phyloP scores from a whole-genome alignment of 2,329 filamentous ascomycete genomes.

The Alternaria conjuncta region DNA sequence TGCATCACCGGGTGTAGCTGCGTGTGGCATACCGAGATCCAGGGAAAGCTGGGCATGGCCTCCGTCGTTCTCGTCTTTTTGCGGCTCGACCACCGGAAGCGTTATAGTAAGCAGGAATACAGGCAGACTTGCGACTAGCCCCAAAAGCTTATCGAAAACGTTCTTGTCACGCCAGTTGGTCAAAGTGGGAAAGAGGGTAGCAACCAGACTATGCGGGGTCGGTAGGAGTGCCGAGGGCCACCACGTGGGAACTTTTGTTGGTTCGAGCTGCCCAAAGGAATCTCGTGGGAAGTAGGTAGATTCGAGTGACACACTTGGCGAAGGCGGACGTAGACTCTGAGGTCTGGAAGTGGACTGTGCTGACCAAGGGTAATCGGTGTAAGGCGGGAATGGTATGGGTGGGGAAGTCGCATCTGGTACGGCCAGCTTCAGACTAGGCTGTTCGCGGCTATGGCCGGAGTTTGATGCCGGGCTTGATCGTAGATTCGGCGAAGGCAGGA shows the following conservation, averaged over 20 bases:
- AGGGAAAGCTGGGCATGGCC: slow-evolving; percentile 26
- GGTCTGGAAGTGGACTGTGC: slow-evolving; percentile 54
- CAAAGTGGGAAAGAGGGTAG: slow-evolving; percentile 86
- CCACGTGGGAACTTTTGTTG: slow-evolving; percentile 65
- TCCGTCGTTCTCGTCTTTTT: slow-evolving; percentile 51
- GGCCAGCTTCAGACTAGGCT: slow-evolving; percentile 49
- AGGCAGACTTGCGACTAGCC: slow-evolving; percentile 82
- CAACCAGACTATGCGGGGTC: slow-evolving; percentile 71
- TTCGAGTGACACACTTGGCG: slow-evolving; percentile 57
- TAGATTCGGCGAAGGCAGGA: slow-evolving; percentile 30
- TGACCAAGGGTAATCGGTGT: slow-evolving; percentile 61
- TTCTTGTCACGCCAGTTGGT: slow-evolving; percentile 81
- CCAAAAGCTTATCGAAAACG: slow-evolving; percentile 83
- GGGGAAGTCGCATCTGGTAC: slow-evolving; percentile 53
- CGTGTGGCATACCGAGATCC: slow-evolving; percentile 40
- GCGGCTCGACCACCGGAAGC: slow-evolving; percentile 84
- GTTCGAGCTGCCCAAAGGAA: slow-evolving; percentile 49
- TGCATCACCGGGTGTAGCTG: slow-evolving; percentile 30
- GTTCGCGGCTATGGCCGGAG: slow-evolving; percentile 29
- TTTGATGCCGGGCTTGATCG: slow-evolving; percentile 37
- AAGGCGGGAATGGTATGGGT: slow-evolving; percentile 71
- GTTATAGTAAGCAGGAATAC: slow-evolving; percentile 91
- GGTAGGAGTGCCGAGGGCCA: slow-evolving; percentile 82
- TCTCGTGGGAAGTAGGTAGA: slow-evolving; percentile 56
- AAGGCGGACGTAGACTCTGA: slow-evolving; percentile 64